Conservation (phyloP, 495 filamentous ascomycete species). For the Aspergillus haitiensis region DNA sequence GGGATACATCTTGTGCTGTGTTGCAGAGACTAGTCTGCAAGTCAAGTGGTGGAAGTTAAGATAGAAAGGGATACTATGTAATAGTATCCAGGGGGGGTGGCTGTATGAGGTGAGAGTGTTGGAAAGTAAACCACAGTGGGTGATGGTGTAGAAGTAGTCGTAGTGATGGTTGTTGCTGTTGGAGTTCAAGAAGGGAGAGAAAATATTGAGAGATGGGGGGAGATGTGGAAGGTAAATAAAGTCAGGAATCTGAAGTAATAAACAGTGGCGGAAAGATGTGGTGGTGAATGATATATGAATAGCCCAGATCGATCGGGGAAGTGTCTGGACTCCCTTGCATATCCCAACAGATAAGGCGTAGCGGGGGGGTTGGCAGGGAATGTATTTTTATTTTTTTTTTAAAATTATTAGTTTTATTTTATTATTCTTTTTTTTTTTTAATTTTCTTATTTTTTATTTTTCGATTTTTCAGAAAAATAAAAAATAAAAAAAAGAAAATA, state of each 20-base stretch:
- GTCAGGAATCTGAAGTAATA: conserved; percentile 6
- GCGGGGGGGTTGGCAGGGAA: conserved; percentile 24
- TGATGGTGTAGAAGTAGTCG: neutral
- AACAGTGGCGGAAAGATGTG: conserved; percentile 15
- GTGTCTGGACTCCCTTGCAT: conserved; percentile 33
- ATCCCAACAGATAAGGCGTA: conserved; percentile 33
- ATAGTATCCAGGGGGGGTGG: neutral
- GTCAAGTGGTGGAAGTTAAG: neutral
- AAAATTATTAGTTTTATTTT: neutral
- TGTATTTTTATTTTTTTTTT: conserved; percentile 14
- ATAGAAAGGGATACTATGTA: neutral
- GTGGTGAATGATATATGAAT: conserved; percentile 21
- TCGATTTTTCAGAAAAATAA: conserved; percentile 16
- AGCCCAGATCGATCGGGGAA: conserved; percentile 30
- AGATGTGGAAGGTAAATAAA: conserved; percentile 19
- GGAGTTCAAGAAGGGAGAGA: conserved; percentile 5
- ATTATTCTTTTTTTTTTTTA: conserved; percentile 17
- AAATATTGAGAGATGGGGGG: conserved; percentile 4
- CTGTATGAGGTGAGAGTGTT: neutral
- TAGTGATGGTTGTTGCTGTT: neutral
- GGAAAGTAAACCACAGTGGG: neutral
- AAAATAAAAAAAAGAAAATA: conserved; percentile 14
- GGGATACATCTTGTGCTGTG: conserved; percentile 20
- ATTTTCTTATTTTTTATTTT: conserved; percentile 17
- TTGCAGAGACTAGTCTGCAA: neutral